Evolutionary conservation across 345 rosid genomes (phyloP).

Genomic region (Mallotus nudiflorus): DNA sequence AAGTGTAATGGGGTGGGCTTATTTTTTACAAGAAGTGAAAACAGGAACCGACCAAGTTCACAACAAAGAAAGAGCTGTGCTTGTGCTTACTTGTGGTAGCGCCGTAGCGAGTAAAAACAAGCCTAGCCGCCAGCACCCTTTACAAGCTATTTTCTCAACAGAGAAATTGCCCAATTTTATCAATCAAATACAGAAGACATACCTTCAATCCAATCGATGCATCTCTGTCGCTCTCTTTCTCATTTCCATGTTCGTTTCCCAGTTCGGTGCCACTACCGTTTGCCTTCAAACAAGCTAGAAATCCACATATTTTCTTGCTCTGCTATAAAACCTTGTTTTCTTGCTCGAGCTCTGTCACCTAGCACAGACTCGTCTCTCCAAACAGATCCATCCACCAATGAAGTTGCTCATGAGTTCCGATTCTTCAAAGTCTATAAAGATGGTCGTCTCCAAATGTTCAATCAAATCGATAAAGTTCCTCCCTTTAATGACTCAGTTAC

Average conservation of each 20-base stretch:
- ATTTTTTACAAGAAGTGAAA: no score
- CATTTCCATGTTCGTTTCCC: not conserved
- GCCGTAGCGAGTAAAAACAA: no score
- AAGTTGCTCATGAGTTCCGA: conserved; percentile 17
- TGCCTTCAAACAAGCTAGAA: no score
- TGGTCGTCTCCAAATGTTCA: conserved; percentile 23
- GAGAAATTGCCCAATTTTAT: no score
- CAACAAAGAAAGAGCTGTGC: no score
- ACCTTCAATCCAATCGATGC: not conserved
- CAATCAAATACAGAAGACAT: no score
- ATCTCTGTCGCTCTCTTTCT: not conserved
- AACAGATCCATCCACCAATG: not conserved
- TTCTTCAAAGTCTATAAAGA: conserved; percentile 30
- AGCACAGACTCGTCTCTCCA: no score
- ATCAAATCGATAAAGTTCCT: not conserved
- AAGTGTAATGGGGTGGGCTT: no score
- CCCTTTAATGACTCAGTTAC: conserved; percentile 21
- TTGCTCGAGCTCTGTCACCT: not conserved
- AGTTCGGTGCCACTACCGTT: not conserved
- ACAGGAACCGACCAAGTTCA: no score
- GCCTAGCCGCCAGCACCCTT: no score
- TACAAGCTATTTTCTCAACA: no score
- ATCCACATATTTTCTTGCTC: not conserved
- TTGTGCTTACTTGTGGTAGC: no score
- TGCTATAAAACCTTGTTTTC: not conserved